Base-by-base conservation (phyloP, 2,329 filamentous ascomycete species). In the Verticillium zaregamsianum region DNA sequence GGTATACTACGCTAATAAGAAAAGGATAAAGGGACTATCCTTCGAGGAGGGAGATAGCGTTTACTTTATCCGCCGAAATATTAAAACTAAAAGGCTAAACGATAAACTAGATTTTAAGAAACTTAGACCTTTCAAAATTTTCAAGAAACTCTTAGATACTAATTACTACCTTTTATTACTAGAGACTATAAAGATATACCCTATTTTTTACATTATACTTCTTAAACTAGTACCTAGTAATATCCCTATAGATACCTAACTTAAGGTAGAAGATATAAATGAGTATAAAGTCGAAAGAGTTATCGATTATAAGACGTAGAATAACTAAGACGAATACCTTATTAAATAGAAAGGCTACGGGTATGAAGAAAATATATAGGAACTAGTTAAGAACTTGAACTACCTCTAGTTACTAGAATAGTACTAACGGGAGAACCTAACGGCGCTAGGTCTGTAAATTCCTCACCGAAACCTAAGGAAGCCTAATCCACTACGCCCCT, bases 41-140 rank as follows among this genome's bases (percentile, higher is more conserved):
- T 57, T 61, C 17, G 20, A 58, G 23, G 31, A 61, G 40, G 59
- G 59, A 49, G 40, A 58, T 61, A 61, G 23, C 33, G 32, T 55
- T 5, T 61, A 61, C 14, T 12, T 61, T 39, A 39, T 54, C 8
- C n/a, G n/a, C 9, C 3, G 15, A 55, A 58, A 61, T 40, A 61
- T 61, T 40, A 58, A 61, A 58, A 61, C 31, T 20, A 61, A 58
- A 58, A 12, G 37, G 52, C 55, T 54, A 58, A 61, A 55, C 14
- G n/a, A 58, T 32, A 61, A 58, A 58, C 9, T 61, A n/a, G 20
- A 61, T 20, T 61, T 54, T 28, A 61, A 61, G 35, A 52, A 58
- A 39, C 20, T 58, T 8, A 23, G 45, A 61, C 39, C 28, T 31
- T 58, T 61, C 39, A 54, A 49, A 49, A 23, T 49, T 49, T 23